Evolutionary conservation across 441 rosid species (phyloP).

Genomic region (Sinapis alba): DNA sequence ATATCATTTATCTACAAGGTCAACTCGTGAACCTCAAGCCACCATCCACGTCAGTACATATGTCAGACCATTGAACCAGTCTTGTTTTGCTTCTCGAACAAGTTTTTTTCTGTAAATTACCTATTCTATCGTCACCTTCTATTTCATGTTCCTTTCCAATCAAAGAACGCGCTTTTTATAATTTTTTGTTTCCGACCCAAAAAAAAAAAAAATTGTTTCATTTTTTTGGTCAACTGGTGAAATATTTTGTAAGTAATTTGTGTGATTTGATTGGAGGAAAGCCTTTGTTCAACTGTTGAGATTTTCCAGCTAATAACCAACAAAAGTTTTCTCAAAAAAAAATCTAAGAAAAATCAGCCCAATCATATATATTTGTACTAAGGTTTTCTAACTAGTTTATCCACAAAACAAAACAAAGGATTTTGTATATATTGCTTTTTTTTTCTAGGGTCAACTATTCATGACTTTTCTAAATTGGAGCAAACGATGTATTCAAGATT

Average conservation of each 20-base stretch:
- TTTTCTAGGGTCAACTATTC: neutral
- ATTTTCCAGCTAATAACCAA: slow-evolving; percentile 4
- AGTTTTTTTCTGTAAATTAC: neutral
- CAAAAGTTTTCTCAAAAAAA: no score
- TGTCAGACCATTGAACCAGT: slow-evolving; percentile 35
- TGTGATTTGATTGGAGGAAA: neutral
- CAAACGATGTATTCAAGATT: neutral
- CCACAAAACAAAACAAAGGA: neutral
- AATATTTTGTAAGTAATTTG: neutral
- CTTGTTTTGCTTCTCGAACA: slow-evolving; percentile 30
- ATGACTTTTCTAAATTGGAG: neutral
- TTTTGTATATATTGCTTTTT: neutral
- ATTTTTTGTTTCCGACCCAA: neutral
- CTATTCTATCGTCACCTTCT: neutral
- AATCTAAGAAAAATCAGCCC: neutral
- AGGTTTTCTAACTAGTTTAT: neutral
- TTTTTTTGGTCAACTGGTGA: slow-evolving; percentile 1
- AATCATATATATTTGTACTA: neutral
- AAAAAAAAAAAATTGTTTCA: neutral
- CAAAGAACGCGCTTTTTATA: slow-evolving; percentile 21
- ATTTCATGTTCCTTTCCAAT: slow-evolving; percentile 13
- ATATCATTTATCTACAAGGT: neutral
- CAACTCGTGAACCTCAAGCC: slow-evolving; percentile 27
- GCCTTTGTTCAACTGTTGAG: neutral
- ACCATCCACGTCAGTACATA: slow-evolving; percentile 31